These are phyloP conservation scores for Isatis lusitanica DNA, from an alignment of 441 rosid species.

Conservation along the genomic window DNA sequence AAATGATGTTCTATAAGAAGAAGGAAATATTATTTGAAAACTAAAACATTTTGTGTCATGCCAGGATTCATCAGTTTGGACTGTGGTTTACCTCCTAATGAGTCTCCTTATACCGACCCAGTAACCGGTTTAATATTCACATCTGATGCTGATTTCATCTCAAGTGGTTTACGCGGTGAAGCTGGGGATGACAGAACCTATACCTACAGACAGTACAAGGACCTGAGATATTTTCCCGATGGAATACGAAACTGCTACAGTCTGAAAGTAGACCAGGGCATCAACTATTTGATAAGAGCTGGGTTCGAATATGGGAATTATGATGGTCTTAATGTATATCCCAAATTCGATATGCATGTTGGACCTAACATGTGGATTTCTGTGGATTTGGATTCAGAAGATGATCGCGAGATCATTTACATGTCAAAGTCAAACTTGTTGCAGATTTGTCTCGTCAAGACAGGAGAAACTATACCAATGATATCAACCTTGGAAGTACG, in stretches of 20 bases:
- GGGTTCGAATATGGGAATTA: slow-evolving; percentile 43
- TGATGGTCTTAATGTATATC: slow-evolving; percentile 26
- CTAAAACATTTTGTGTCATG: neutral
- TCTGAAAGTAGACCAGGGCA: slow-evolving; percentile 21
- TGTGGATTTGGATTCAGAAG: neutral
- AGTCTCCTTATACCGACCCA: slow-evolving; percentile 11
- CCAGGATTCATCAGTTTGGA: slow-evolving; percentile 16
- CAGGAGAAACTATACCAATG: slow-evolving; percentile 39
- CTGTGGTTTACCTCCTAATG: neutral
- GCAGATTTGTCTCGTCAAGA: slow-evolving; percentile 41
- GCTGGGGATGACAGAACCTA: neutral
- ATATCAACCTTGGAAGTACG: slow-evolving; percentile 52
- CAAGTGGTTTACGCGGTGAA: slow-evolving; percentile 11
- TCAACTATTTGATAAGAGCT: slow-evolving; percentile 34
- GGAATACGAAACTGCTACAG: slow-evolving; percentile 50
- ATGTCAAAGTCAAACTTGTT: slow-evolving; percentile 5
- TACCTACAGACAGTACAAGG: neutral
- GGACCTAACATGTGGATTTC: slow-evolving; percentile 39
- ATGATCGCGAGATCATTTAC: slow-evolving; percentile 36
- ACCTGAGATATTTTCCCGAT: slow-evolving; percentile 41
- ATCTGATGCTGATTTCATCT: slow-evolving; percentile 1
- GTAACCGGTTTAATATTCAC: slow-evolving; percentile 1
- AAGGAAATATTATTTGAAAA: neutral
- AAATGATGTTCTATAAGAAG: too few species aligned
- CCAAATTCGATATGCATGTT: slow-evolving; percentile 37